Percentiles rank a stretch among this genome's conserved stretches.
phyloP scores from a whole-genome alignment of 257 asterid species.

The Avicennia marina region DNA sequence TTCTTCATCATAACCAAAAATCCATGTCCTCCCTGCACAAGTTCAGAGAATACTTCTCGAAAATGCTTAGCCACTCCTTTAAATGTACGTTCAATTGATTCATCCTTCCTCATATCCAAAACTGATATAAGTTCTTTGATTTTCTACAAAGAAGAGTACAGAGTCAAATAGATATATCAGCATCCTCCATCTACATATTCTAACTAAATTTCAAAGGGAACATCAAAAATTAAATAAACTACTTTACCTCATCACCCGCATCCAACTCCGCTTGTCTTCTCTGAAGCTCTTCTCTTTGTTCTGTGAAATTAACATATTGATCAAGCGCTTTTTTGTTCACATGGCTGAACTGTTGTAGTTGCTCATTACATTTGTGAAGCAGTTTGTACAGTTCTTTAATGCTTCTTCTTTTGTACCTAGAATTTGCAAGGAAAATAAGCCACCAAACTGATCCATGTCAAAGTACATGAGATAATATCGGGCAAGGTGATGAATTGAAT shows the following conservation, averaged over 20 bases:
- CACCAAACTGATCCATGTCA: slow-evolving; percentile 4
- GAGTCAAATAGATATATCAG: slow-evolving; percentile 17
- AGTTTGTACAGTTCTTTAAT: slow-evolving; percentile 74
- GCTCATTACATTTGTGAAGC: slow-evolving; percentile 94
- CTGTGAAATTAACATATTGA: slow-evolving; percentile 95
- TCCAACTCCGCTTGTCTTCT: slow-evolving; percentile 91
- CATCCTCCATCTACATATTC: slow-evolving; percentile 10
- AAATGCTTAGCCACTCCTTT: slow-evolving; percentile 98
- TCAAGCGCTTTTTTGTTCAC: slow-evolving; percentile 98
- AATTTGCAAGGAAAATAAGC: slow-evolving; percentile 18
- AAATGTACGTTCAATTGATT: slow-evolving; percentile 96
- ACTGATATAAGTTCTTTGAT: slow-evolving; percentile 90
- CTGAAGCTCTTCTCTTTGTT: slow-evolving; percentile 94
- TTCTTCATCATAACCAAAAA: slow-evolving; percentile 91
- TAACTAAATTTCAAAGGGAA: slow-evolving; percentile 7
- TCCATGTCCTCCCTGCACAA: slow-evolving; percentile 99
- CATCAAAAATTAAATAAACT: slow-evolving; percentile 10
- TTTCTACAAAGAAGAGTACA: slow-evolving; percentile 52
- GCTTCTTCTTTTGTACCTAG: slow-evolving; percentile 68
- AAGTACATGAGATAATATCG: neutral
- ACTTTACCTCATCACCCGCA: slow-evolving; percentile 89
- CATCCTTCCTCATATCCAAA: slow-evolving; percentile 98
- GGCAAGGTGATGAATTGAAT: neutral
- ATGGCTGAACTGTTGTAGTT: slow-evolving; percentile 92
- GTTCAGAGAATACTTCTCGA: slow-evolving; percentile 94